Evolutionary conservation across 176 grass and related monocot genomes (phyloP).

Genomic region (Triticum turgidum): DNA sequence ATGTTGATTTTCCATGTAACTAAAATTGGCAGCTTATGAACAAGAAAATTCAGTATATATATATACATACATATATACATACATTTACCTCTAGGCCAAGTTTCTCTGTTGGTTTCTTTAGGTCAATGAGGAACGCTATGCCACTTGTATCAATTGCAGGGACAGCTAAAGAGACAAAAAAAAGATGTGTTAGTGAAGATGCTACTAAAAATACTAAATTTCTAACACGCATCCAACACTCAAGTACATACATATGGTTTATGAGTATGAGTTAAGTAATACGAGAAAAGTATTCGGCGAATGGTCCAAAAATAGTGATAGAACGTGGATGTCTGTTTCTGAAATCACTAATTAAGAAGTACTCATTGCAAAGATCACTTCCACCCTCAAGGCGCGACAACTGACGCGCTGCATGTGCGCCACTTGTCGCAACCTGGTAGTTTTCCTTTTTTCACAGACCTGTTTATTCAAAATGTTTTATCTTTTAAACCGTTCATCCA

Average conservation of each 20-base stretch:
- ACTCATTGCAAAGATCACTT: too few species aligned
- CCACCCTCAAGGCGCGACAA: too few species aligned
- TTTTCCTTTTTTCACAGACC: too few species aligned
- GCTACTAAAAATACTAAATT: neutral
- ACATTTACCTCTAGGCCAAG: conserved; percentile 53
- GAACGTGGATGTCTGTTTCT: too few species aligned
- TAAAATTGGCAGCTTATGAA: neutral
- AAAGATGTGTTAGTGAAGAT: neutral
- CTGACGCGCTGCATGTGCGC: too few species aligned
- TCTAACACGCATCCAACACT: neutral
- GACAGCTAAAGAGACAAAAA: conserved; percentile 45
- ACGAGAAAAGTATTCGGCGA: too few species aligned
- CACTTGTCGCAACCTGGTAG: too few species aligned
- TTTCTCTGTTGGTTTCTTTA: conserved; percentile 76
- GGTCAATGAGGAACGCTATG: conserved; percentile 72
- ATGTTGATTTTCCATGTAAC: too few species aligned
- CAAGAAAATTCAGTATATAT: neutral
- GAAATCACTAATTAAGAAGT: too few species aligned
- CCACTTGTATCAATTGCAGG: conserved; percentile 81
- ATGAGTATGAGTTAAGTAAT: neutral
- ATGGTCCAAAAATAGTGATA: too few species aligned
- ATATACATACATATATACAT: neutral
- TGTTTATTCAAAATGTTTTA: too few species aligned
- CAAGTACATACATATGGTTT: neutral
- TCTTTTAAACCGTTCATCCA: too few species aligned